Conservation (phyloP, 2,329 filamentous ascomycete genomes). For the Trichoderma atroviride region DNA sequence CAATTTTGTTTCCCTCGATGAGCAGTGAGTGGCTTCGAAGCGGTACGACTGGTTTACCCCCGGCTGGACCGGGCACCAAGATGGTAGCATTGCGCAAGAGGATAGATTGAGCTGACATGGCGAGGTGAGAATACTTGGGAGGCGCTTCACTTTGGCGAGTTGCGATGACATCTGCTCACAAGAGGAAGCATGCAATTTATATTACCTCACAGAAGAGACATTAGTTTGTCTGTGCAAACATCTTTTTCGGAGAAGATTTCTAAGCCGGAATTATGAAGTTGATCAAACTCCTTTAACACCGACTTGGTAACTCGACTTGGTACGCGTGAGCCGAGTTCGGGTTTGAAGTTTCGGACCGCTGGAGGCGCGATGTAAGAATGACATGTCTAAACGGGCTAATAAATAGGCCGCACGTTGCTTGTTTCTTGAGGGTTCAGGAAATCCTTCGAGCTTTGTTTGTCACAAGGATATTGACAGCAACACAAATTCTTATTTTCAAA, state of each 20-base stretch:
- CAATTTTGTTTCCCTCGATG: conserved; percentile 13
- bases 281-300: neutral
- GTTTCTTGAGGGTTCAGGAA: neutral
- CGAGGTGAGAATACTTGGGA: neutral
- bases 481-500: neutral
- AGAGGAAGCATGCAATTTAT: neutral
- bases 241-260: neutral
- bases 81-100: conserved; percentile 22
- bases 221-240: neutral
- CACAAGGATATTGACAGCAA: neutral
- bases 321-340: neutral
- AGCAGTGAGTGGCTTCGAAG: conserved; percentile 4
- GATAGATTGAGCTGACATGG: conserved; percentile 3
- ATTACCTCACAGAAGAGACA: neutral
- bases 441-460: neutral
- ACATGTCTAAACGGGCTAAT: neutral
- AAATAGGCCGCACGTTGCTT: neutral
- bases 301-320: neutral
- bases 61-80: neutral
- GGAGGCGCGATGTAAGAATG: neutral
- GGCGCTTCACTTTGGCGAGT: neutral
- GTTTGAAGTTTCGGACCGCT: neutral
- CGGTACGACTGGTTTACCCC: neutral
- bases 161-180: no score
- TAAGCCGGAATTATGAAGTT: conserved; percentile 11